Base-by-base conservation (phyloP, 495 filamentous ascomycete species). In the Barbatosphaeria neglecta region DNA sequence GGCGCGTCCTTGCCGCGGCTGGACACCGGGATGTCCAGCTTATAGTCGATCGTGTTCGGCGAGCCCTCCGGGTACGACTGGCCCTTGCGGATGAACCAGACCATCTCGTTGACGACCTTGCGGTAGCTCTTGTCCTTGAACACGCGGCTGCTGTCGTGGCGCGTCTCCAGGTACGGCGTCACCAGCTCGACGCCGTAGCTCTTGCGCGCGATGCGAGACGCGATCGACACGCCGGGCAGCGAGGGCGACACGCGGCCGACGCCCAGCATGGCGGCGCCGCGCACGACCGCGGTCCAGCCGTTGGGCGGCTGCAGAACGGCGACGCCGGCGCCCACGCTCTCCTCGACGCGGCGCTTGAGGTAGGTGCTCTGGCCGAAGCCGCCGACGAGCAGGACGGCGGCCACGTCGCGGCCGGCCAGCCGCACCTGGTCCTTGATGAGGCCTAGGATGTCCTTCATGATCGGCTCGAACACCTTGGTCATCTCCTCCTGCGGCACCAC, bases 281-380 rank as follows among this genome's bases (percentile, higher is more conserved):
- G 47, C 4, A 69, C 67, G 2, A 74, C 63, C 4, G 68, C 67
- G 11, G 67, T 70, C 52, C 67, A 66, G 7, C 59, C 63, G 48
- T 67, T 49, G 18, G 57, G 47, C 17, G 63, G 59, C 27, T 60
- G 55, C 16, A 57, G 23, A 25, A 69, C 45, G 37, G 56, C 20
- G 18, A 56, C 39, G 11, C 46, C 18, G 24, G 45, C 22, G 11
- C 35, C 27, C 20, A 64, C 47, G 2, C 42, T 17, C 1, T 52
- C 46, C 0, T 49, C 48, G 10, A 69, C 52, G 9, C 51, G 44
- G 25, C 61, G 50, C 37, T 57, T 59, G 4, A 70, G 44, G 40
- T 67, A 67, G 4, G 45, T 52, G 41, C 57, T 72, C 41, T 69
- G 58, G 5, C 67, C 66, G 47, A 70, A 70, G 4, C 66, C 65